Base-by-base conservation (phyloP, 345 rosid species). In the Heritiera fomes region DNA sequence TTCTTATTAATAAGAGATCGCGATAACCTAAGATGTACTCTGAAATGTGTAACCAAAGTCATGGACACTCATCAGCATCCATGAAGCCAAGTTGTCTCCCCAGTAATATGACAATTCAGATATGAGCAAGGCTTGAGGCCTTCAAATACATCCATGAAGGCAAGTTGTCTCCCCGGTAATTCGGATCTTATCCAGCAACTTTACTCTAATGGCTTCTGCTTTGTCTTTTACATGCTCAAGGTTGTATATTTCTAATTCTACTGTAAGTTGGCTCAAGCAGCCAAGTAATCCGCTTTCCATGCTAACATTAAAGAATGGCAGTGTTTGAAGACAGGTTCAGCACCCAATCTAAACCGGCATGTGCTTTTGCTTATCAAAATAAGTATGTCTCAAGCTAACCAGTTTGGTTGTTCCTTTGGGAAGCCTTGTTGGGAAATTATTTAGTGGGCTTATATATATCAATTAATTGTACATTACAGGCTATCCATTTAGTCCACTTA, bases 301-400 rank as follows among this genome's bases (percentile, higher is more conserved):
- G 2, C 58, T 43, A 45, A 50, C 75, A 28, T 46, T 13, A 50
- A 50, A 71, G 15, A 13, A 47, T 30, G 75, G 60, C 45, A 71
- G 28, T 47, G 75, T 47, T 49, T 6, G 75, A 71, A 71, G 75
- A 18, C 40, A 14, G 30, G 45, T 50, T 12, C 50, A 34, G 59
- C 20, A 15, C 8, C 59, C 75, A 50, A 50, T 50, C 32, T 75
- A 17, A 8, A 14, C 6, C 20, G 73, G 56, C 38, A 78, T 30
- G 14, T 14, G 0, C 47, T 13, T 8, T 28, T 67, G 8, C 6
- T n/a, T 4, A 14, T 41, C 14, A 14, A 55, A 4, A 41, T 14
- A 43, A 14, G 56, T 7, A 56, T 78, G 67, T n/a, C 62, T 76
- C 72, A 76, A 47, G 34, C 58, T 71, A 50, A 71, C 60, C 2